Base-by-base conservation (phyloP, 163 green algal species). In the Dunaliella salina region DNA sequence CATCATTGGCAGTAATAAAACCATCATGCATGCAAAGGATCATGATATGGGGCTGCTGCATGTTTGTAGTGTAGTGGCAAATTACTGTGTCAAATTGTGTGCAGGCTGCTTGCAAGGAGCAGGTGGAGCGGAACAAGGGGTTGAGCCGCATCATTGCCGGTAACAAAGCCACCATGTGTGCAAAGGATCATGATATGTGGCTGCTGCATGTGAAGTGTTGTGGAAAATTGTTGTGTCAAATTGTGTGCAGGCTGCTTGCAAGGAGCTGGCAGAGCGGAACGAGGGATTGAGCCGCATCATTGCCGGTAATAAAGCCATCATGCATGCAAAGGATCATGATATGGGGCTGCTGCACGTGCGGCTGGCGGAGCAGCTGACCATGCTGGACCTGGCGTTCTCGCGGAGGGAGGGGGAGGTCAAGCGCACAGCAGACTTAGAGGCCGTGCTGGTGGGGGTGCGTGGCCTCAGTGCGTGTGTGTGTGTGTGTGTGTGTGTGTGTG, bases 311-410 rank as follows among this genome's bases (percentile, higher is more conserved):
- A 30, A 82, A 26, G 79, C 79, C 20, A 45, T 50, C 32, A 35
- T 82, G 33, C 79, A 57, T 26, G 79, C 15, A 11, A 82, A 67
- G 79, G 29, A 75, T 26, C 79, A 87, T 75, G 86, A 89, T 72
- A 33, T 83, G 75, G 82, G 78, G 40, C 33, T 32, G 59, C 71
- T 84, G 34, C 63, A 33, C 26, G 29, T 50, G 24, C 79, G 86
- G 57, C 57, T 81, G 4, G 71, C 33, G 24, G 86, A 89, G 72
- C 86, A 89, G 63, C 29, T 81, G 0, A 84, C 85, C 24, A 84
- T 89, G 82, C 82, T 89, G n/a, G 86, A 85, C 0, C 33, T 82
- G 78, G 86, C 86, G 50, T 83, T 89, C 12, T 83, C 82, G 18
- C 82, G 86, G 26, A 82, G 86, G 0, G 86, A 89, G 59, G 75